These are phyloP conservation scores for Zymoseptoria ardabiliae DNA, from an alignment of 2,329 filamentous ascomycete genomes.

Conservation along the genomic window DNA sequence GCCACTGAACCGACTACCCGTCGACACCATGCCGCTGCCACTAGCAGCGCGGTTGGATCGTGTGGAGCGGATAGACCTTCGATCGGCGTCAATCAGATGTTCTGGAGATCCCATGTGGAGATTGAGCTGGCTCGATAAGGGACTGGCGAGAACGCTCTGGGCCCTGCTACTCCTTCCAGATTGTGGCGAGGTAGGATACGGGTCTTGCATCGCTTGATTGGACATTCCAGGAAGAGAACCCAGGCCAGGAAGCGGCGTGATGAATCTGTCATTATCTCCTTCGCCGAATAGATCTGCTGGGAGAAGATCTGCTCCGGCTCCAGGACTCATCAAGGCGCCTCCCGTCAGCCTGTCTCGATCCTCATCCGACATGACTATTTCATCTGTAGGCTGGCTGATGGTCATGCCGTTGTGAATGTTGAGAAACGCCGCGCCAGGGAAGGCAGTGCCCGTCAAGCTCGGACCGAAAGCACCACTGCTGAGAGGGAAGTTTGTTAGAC, in stretches of 20 bases:
- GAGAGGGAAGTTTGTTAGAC: slow-evolving; percentile 19
- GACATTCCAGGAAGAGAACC: slow-evolving; percentile 35
- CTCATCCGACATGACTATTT: slow-evolving; percentile 50
- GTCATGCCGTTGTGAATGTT: slow-evolving; percentile 58
- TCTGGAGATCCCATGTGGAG: slow-evolving; percentile 36
- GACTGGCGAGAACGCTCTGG: slow-evolving; percentile 42
- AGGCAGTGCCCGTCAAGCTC: slow-evolving; percentile 44
- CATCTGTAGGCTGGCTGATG: slow-evolving; percentile 38
- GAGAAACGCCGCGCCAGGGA: slow-evolving; percentile 43
- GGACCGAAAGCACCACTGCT: slow-evolving; percentile 30
- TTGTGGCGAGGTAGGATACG: slow-evolving; percentile 37
- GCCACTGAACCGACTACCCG: slow-evolving; percentile 46
- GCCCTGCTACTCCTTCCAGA: slow-evolving; percentile 36
- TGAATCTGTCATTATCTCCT: slow-evolving; percentile 22
- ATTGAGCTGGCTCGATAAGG: slow-evolving; percentile 40
- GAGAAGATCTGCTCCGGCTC: slow-evolving; percentile 60
- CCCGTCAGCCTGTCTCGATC: slow-evolving; percentile 55
- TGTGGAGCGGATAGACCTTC: slow-evolving; percentile 42
- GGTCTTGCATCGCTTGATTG: slow-evolving; percentile 13
- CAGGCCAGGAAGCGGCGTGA: slow-evolving; percentile 26
- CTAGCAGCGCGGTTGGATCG: slow-evolving; percentile 43
- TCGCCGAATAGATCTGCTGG: slow-evolving; percentile 53
- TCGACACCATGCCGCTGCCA: slow-evolving; percentile 15
- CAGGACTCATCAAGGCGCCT: slow-evolving; percentile 68
- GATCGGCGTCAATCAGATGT: slow-evolving; percentile 37